Evolutionary conservation across 148 eudicot species (phyloP).

Genomic region (Rhododendron henanense): DNA sequence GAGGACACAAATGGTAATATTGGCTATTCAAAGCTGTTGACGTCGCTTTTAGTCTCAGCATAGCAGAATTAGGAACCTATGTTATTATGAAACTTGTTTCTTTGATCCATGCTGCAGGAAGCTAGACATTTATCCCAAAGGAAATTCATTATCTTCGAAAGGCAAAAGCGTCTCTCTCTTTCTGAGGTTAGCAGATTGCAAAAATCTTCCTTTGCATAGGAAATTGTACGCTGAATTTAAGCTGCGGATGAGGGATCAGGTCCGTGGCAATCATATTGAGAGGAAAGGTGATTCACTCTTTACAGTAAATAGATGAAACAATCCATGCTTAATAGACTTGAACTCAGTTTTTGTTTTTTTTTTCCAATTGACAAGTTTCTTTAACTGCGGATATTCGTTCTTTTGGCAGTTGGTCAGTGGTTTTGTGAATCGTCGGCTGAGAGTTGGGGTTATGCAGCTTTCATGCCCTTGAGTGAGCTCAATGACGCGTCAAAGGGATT

Average conservation of each 20-base stretch:
- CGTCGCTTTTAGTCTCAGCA: not conserved
- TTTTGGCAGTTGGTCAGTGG: not conserved
- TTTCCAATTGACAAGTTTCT: not conserved
- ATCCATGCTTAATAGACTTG: not conserved
- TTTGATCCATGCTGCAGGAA: not conserved
- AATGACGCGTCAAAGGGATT: not conserved
- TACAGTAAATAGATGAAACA: not conserved
- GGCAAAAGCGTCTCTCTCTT: not conserved
- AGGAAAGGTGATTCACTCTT: not conserved
- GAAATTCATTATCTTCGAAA: not conserved
- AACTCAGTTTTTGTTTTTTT: not conserved
- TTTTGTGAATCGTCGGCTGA: not conserved
- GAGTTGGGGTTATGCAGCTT: not conserved
- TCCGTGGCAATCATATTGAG: not conserved
- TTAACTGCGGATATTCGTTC: not conserved
- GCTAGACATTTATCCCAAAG: not conserved
- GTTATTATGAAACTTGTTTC: not conserved
- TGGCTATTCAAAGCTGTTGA: not conserved
- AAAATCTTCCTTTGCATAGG: not conserved
- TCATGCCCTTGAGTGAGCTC: not conserved
- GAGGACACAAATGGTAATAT: not conserved
- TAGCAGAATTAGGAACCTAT: not conserved
- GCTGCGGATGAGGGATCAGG: not conserved
- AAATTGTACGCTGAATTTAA: not conserved
- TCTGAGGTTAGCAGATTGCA: not conserved